Conservation (phyloP, 106 monocot genomes). For the Triglochin maritima region DNA sequence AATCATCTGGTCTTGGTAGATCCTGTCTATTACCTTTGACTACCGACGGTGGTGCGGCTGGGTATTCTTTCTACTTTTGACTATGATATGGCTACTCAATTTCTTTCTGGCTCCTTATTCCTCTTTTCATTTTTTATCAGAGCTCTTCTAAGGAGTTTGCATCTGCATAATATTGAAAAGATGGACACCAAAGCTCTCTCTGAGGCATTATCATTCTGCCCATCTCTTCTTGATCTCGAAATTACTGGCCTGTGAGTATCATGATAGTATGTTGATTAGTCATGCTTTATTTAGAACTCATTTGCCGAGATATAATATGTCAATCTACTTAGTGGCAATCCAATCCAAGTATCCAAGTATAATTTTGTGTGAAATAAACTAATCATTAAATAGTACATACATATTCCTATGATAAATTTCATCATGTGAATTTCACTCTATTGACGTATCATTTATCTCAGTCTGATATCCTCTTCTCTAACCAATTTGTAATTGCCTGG, state of each 20-base stretch:
- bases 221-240: constrained; percentile 52
- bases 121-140: constrained; percentile 22
- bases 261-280: background rate
- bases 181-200: constrained; percentile 43
- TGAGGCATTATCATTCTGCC: constrained; percentile 44
- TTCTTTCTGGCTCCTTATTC: constrained; percentile 1
- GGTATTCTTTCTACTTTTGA: constrained; percentile 30
- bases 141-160: constrained; percentile 53
- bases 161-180: constrained; percentile 57
- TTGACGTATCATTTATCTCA: too few relatives aligned
- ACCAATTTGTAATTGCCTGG: too few relatives aligned
- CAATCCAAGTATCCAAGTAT: too few relatives aligned
- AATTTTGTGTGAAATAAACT: too few relatives aligned
- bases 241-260: constrained; percentile 58
- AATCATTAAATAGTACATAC: too few relatives aligned
- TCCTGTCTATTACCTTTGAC: constrained; percentile 61
- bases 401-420: too few relatives aligned
- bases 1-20: constrained; percentile 53
- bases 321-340: too few relatives aligned
- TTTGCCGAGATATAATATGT: too few relatives aligned
- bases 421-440: too few relatives aligned
- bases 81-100: background rate
- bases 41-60: constrained; percentile 39
- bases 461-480: too few relatives aligned
- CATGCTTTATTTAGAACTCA: too few relatives aligned